Conservation (phyloP, 257 asterid species). For the Anisodus tanguticus region DNA sequence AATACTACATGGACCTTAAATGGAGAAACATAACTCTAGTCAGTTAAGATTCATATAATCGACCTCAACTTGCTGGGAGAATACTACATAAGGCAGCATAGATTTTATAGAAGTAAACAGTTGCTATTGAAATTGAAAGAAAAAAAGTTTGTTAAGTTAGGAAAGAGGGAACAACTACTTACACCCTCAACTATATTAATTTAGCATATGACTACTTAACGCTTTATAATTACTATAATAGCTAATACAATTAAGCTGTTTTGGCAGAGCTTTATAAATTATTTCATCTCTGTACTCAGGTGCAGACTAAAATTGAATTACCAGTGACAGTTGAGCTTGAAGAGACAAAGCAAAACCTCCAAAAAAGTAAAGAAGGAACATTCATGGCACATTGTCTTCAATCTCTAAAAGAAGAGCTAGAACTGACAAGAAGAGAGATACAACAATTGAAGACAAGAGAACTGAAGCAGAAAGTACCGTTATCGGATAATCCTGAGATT, state of each 20-base stretch:
- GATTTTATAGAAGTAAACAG: background rate
- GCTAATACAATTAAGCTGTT: no score
- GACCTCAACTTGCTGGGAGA: background rate
- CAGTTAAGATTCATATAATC: background rate
- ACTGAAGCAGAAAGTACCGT: background rate
- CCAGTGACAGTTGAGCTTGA: conserved; percentile 48
- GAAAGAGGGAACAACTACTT: no score
- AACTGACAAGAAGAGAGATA: conserved; percentile 68
- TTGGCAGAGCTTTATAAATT: no score
- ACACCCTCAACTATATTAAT: no score
- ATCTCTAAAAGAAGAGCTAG: conserved; percentile 66
- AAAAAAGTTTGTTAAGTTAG: no score
- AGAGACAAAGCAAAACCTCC: conserved; percentile 57
- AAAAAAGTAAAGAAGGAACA: conserved; percentile 55
- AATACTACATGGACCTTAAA: no score
- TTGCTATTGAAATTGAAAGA: background rate
- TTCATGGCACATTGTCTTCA: conserved; percentile 60
- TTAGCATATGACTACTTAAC: no score
- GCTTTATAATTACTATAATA: no score
- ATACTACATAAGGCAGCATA: background rate
- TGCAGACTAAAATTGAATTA: conserved; percentile 46
- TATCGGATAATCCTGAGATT: conserved; percentile 46
- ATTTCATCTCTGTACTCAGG: conserved; percentile 33
- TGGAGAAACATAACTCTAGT: background rate
- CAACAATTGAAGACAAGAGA: conserved; percentile 40